Evolutionary conservation across 306 rosid genomes (phyloP), one percentile per base, ranked within the genome.

Genomic region (Lathyrus aphaca): DNA sequence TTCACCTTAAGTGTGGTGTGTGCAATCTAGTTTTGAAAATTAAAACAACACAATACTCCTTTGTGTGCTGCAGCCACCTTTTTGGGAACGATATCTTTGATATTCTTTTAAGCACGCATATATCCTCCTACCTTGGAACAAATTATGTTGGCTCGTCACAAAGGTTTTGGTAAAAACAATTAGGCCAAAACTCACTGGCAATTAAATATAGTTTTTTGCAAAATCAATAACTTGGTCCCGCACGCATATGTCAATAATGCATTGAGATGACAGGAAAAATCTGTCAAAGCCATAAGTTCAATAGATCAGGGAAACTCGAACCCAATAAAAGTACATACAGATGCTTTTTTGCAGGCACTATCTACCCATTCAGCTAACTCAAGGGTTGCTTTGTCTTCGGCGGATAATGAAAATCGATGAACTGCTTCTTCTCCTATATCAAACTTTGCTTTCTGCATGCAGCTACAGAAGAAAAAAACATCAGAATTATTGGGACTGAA

Each of bases 341-440:
- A 88, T 78, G 84, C 51, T 84, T 67, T 82, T 82, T 80, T 85
- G 86, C 88, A 88, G 76, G 98, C 94, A 74, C 86, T 68, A 71
- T 94, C 98, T 53, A 94, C 97, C 98, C 98, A 94, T 81, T 94
- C 98, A 67, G 94, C 97, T 84, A 94, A 86, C 82, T 90, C 98
- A 29, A 94, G 94, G 65, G 98, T 94, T 69, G 98, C 98, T 80
- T 84, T 90, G 77, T 94, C 98, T 83, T 94, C 98, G 4, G 96
- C 98, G 43, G 98, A 90, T 81, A 94, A 78, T 63, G 98, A 90
- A 81, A 94, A 94, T 68, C 98, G 86, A 77, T 90, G 90, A 40
- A 94, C 98, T 0, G 97, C 97, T 82, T 86, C 98, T 82, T 88
- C 98, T 74, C 98, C 96, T 60, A 94, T 88, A 80, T 94, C 98